Base-by-base conservation (phyloP, 148 eudicot genomes). In the Heliamphora exappendiculata region DNA sequence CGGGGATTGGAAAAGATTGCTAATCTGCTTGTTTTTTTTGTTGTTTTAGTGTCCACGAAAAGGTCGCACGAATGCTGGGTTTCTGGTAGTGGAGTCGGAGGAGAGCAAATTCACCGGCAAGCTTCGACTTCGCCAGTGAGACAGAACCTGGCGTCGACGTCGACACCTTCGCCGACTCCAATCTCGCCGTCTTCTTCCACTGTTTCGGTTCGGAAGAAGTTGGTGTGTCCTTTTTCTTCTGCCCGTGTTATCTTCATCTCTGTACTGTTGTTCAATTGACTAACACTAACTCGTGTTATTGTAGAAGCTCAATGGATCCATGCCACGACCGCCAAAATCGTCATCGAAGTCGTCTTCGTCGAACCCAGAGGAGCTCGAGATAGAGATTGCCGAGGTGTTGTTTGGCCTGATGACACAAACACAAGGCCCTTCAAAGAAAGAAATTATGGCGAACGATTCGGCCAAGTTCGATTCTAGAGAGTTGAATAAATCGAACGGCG, bases 361-460 rank as follows among this genome's bases (percentile, higher is more conserved):
- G 7, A 88, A 85, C 16, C 97, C 93, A 20, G 99, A 93, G 49
- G 99, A 93, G 74, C 89, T 95, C 2, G 99, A 95, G 86, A 88
- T 93, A 33, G 98, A 95, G 78, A 95, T 95, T 2, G 99, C 99
- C 0, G 98, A 95, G 81, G 97, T 93, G 24, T 76, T 95, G 63
- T 93, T 87, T 64, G 98, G 96, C 0, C 79, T 93, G 80, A 92
- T 81, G 97, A 88, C 91, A 51, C 97, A 92, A 78, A 83, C 98
- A 14, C 96, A 89, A 17, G 86, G 78, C 29, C 90, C 94, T 41
- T 72, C 88, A 0, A 90, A 88, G 76, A 91, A 82, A 17, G 96
- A 92, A 7, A 42, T 58, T 12, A 7, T 36, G 63, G 64, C 79
- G 3, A 85, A 76, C 81, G 89, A 85, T 74, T 80, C 85, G 41